Evolutionary conservation across 2,329 filamentous ascomycete species (phyloP).

Genomic region (Mycocentrospora acerina): DNA sequence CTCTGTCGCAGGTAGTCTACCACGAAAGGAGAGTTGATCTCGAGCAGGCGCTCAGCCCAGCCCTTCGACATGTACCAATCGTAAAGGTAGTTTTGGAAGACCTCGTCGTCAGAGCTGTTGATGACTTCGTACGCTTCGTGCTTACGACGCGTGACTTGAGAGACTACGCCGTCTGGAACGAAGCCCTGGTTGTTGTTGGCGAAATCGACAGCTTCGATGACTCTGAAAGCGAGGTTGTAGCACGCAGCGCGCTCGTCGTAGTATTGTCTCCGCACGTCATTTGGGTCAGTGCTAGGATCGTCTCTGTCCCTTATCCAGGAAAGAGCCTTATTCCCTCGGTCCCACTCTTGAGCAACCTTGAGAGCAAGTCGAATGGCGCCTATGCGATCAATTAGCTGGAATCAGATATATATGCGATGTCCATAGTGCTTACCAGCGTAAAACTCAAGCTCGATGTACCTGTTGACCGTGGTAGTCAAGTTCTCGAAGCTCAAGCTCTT

Average conservation of each 20-base stretch:
- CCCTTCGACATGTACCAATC: conserved; percentile 92
- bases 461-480: conserved; percentile 72
- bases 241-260: conserved; percentile 74
- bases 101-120: conserved; percentile 82
- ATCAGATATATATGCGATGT: neutral
- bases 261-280: conserved; percentile 67
- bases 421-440: conserved; percentile 63
- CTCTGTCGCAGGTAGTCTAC: conserved; percentile 81
- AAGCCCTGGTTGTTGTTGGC: conserved; percentile 69
- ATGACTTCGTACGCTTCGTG: conserved; percentile 90
- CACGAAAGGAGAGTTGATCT: conserved; percentile 81
- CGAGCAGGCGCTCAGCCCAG: conserved; percentile 81
- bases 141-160: conserved; percentile 73
- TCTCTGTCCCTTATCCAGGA: conserved; percentile 85
- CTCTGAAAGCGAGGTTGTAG: conserved; percentile 84
- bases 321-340: conserved; percentile 82
- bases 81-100: conserved; percentile 95
- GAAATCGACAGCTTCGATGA: conserved; percentile 75
- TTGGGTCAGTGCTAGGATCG: conserved; percentile 64
- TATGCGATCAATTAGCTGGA: conserved; percentile 9
- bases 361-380: conserved; percentile 85
- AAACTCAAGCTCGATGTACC: conserved; percentile 81
- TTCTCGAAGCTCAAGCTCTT: conserved; percentile 79
- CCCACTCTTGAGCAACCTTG: conserved; percentile 77
- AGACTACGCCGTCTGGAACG: conserved; percentile 74